Evolutionary conservation across 2,329 filamentous ascomycete species (phyloP).

Genomic region (Blastomyces silverae): DNA sequence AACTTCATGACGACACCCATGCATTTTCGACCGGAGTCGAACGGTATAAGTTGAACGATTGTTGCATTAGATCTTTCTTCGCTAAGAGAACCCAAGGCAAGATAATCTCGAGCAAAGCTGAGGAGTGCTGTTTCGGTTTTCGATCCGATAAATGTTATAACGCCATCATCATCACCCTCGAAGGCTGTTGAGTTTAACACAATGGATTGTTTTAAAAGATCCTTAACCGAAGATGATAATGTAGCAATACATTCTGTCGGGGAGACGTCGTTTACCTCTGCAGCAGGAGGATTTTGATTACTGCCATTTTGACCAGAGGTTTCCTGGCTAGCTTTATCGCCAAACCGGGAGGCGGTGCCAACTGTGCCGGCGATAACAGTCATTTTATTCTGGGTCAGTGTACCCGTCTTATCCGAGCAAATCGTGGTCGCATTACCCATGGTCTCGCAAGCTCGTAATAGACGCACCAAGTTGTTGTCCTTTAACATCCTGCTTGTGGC

Average conservation of each 20-base stretch:
- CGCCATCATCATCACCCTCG: constrained; percentile 56
- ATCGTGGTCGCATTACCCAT: constrained; percentile 60
- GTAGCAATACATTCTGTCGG: constrained; percentile 50
- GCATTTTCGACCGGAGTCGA: constrained; percentile 69
- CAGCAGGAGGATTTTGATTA: constrained; percentile 23
- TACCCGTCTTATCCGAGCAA: constrained; percentile 61
- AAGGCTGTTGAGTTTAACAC: constrained; percentile 64
- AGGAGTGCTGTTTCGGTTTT: constrained; percentile 72
- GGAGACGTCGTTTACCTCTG: constrained; percentile 44
- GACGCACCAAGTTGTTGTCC: constrained; percentile 56
- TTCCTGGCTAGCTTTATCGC: constrained; percentile 30
- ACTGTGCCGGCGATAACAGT: constrained; percentile 53
- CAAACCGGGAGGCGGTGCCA: constrained; percentile 43
- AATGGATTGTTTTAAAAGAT: constrained; percentile 57
- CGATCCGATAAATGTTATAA: constrained; percentile 60
- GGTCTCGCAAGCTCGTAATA: constrained; percentile 55
- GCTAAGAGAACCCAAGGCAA: constrained; percentile 59
- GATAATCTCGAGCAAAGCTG: constrained; percentile 58
- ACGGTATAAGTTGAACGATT: constrained; percentile 64
- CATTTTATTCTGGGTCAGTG: constrained; percentile 59
- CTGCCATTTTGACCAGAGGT: constrained; percentile 26
- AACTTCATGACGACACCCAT: constrained; percentile 45
- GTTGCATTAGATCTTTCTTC: constrained; percentile 57
- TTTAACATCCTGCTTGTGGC: constrained; percentile 58
- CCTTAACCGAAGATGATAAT: constrained; percentile 49